Evolutionary conservation across 2,329 filamentous ascomycete species (phyloP), one percentile per base, ranked within the genome.

Genomic region (Botrytis fragariae): DNA sequence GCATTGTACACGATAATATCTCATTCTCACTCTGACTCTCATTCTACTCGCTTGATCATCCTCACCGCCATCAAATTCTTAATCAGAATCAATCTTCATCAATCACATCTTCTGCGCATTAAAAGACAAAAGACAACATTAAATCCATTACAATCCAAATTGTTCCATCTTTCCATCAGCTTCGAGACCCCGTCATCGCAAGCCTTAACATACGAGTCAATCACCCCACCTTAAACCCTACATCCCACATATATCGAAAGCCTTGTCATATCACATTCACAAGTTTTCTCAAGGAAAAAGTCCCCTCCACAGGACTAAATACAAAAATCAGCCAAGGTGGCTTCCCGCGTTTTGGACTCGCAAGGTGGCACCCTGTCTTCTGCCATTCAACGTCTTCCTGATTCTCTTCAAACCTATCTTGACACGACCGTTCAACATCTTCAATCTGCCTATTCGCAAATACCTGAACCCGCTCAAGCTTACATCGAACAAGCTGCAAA

Each of bases 321-420:
- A 73, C n/a, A 18, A 64, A 77, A 73, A 75, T 77, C 77, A 79
- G 76, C 65, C 78, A 81, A 81, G 76, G 79, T 81, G 80, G 80
- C 79, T 80, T 79, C 78, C 78, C 77, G 73, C 75, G 74, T 76
- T 80, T 84, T 86, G 87, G 88, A 87, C 87, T 89, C 88, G 80
- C 85, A 86, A 82, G 88, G 88, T 89, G 89, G 87, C 84, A 80
- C 82, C 74, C 79, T 84, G 81, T 83, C 82, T 80, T 80, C 82
- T 89, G 81, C 87, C 87, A 84, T 89, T 87, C 83, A 84, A 87
- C 81, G 86, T 85, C 79, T 86, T 86, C 80, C 81, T 85, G 76
- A 81, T 73, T 80, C 84, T 74, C 78, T 88, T 74, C 86, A 87
- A 79, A 82, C 82, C 69, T 89, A 89, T 82, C 81, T 91, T 79